phyloP scores from a whole-genome alignment of 345 rosid species.

The Diplotaxis tenuifolia region DNA sequence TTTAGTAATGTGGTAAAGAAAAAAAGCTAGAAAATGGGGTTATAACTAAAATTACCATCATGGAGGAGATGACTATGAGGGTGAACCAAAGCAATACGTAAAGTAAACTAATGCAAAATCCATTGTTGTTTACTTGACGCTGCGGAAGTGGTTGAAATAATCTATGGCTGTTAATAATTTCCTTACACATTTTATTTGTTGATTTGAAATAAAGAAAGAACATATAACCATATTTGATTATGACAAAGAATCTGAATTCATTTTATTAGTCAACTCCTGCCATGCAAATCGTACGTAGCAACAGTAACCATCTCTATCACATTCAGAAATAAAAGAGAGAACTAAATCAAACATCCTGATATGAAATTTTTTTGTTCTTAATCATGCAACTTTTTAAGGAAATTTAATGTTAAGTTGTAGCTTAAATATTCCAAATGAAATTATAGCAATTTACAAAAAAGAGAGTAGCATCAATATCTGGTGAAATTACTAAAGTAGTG shows the following conservation, averaged over 20 bases:
- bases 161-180: conserved; percentile 12
- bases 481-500: background rate
- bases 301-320: conserved; percentile 17
- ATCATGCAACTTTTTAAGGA: no score
- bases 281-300: conserved; percentile 17
- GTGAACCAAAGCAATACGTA: conserved; percentile 30
- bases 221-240: background rate
- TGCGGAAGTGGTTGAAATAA: conserved; percentile 16
- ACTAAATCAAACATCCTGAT: background rate
- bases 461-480: background rate
- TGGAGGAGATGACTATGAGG: conserved; percentile 8
- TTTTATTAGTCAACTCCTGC: conserved; percentile 14
- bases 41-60: background rate
- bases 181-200: background rate
- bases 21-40: background rate
- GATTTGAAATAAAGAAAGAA: conserved; percentile 12
- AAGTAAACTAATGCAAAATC: background rate
- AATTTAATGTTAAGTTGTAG: no score
- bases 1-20: background rate
- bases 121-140: conserved; percentile 30
- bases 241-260: conserved; percentile 27
- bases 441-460: no score
- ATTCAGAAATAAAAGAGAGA: background rate
- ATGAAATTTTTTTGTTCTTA: background rate
- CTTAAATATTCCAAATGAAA: no score